Conservation (phyloP, 2,329 filamentous ascomycete species). For the Beauveria varroae region DNA sequence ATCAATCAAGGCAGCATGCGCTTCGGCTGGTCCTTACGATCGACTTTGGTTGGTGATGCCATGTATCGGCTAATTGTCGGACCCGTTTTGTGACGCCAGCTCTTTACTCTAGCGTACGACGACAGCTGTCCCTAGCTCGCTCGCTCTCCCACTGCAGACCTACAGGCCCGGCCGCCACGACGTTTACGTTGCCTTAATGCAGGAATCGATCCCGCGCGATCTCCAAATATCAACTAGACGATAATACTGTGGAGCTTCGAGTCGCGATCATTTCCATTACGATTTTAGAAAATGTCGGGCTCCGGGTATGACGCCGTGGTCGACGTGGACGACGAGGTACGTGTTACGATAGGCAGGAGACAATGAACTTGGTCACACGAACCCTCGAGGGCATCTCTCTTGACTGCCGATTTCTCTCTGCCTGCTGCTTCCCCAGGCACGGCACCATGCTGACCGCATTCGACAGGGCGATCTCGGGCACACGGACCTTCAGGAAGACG, state of each 20-base stretch:
- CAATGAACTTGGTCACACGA: not conserved
- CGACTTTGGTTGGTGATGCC: not conserved
- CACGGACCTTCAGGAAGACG: constrained; percentile 92
- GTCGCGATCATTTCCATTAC: not conserved
- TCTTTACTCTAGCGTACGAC: not conserved
- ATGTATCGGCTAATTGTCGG: not conserved
- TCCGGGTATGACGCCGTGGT: constrained; percentile 96
- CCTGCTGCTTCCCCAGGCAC: not conserved
- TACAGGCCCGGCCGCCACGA: not conserved
- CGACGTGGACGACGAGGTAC: constrained; percentile 90
- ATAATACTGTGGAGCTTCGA: not conserved
- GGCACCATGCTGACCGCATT: constrained; percentile 5
- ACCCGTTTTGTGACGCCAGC: not conserved
- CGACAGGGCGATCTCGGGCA: constrained; percentile 91
- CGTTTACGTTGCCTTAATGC: not conserved
- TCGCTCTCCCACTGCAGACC: not conserved
- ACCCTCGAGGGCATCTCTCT: not conserved
- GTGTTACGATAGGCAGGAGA: not conserved
- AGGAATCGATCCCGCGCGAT: not conserved
- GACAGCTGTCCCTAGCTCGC: constrained; percentile 10
- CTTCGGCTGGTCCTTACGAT: not conserved
- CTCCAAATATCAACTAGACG: not conserved
- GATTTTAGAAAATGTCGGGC: constrained; percentile 56
- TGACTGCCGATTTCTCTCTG: not conserved
- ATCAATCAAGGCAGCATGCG: not conserved